Percentiles rank a stretch among this genome's conserved stretches.
These are phyloP conservation scores for Fusarium virguliforme DNA, from an alignment of 2,329 filamentous ascomycete species.

Conservation along the genomic window DNA sequence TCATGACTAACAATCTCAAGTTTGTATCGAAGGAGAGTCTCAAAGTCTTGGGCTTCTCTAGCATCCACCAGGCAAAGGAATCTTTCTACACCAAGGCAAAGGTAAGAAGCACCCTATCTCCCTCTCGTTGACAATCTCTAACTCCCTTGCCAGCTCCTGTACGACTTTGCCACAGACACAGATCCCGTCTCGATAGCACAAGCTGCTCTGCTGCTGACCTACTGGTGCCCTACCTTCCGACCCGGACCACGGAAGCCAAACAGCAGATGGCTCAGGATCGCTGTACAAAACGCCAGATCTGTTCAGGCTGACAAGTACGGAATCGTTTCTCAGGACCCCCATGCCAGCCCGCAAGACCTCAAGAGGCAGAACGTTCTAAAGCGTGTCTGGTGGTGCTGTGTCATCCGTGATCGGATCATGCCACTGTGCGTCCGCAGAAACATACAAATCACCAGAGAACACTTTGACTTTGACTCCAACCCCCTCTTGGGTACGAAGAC, in stretches of 20 bases:
- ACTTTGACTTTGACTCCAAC: conserved; percentile 37
- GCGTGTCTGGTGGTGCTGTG: conserved; percentile 44
- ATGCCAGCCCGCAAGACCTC: conserved; percentile 19
- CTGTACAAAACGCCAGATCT: conserved; percentile 35
- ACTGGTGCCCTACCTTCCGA: conserved; percentile 44
- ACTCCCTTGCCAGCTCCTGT: conserved; percentile 28
- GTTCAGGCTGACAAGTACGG: conserved; percentile 36
- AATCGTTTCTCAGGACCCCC: background rate
- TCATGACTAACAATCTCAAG: conserved; percentile 21
- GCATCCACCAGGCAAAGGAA: conserved; percentile 39
- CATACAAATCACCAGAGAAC: conserved; percentile 34
- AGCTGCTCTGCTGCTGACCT: conserved; percentile 35
- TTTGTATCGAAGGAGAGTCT: conserved; percentile 38
- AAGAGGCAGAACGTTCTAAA: conserved; percentile 35
- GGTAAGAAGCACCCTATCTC: conserved; percentile 5
- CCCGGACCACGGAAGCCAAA: conserved; percentile 34
- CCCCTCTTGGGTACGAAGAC: conserved; percentile 38
- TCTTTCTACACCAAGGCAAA: conserved; percentile 46
- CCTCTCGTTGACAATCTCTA: background rate
- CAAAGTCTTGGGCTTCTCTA: conserved; percentile 35
- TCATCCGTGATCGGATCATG: conserved; percentile 44
- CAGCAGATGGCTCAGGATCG: conserved; percentile 40
- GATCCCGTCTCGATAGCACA: conserved; percentile 43
- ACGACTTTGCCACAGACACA: conserved; percentile 41
- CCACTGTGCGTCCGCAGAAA: conserved; percentile 39